phyloP scores from a whole-genome alignment of 176 grass and related monocot genomes.

The Melocanna baccifera region DNA sequence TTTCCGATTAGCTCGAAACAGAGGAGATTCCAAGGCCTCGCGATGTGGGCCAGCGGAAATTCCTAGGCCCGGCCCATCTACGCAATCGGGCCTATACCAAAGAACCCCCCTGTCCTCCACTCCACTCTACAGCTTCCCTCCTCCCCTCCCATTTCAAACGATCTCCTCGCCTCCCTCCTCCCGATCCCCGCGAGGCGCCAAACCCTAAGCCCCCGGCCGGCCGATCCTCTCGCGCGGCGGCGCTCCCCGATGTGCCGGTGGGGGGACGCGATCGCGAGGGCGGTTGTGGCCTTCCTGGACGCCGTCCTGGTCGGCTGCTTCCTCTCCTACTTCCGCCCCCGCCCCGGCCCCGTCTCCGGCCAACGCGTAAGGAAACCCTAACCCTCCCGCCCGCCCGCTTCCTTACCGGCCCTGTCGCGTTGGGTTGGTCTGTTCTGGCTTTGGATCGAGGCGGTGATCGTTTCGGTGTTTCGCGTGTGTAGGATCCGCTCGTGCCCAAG shows the following conservation, averaged over 20 bases:
- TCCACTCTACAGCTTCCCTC: not conserved
- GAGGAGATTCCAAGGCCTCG: no score
- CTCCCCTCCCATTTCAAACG: slow-evolving; percentile 11
- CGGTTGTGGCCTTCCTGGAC: slow-evolving; percentile 50
- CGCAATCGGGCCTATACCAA: not conserved
- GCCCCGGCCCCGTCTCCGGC: not conserved
- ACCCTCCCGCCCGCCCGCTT: not conserved
- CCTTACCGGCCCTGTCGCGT: not conserved
- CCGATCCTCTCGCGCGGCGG: not conserved
- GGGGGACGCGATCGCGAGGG: slow-evolving; percentile 22
- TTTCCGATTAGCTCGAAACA: no score
- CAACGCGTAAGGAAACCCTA: slow-evolving; percentile 6
- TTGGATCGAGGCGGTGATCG: not conserved
- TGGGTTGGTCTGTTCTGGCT: no score
- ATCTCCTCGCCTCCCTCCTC: not conserved
- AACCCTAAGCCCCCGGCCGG: slow-evolving; percentile 14
- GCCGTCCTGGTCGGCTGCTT: slow-evolving; percentile 50
- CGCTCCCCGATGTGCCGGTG: slow-evolving; percentile 31
- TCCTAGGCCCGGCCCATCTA: no score
- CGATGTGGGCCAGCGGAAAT: no score
- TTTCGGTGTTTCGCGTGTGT: not conserved
- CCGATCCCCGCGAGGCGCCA: not conserved
- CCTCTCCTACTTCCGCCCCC: slow-evolving; percentile 44
- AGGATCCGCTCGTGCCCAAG: slow-evolving; percentile 27
- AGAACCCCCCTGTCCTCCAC: not conserved